Conservation (phyloP, 805 yeast genomes). For the Schwanniomyces occidentalis region DNA sequence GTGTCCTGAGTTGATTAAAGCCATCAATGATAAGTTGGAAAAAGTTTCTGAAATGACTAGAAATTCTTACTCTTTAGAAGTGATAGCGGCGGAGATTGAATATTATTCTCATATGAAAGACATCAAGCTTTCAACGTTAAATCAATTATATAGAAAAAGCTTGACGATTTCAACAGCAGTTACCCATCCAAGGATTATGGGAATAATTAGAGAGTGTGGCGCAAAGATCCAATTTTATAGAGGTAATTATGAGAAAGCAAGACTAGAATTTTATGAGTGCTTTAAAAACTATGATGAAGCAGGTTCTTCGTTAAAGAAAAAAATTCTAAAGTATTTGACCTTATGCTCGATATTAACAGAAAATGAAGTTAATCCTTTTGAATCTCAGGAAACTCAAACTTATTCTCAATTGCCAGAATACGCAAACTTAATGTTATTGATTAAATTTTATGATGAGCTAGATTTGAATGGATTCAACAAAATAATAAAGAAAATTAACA, state of each 20-base stretch:
- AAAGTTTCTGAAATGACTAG: slow-evolving; percentile 44
- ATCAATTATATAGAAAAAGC: slow-evolving; percentile 48
- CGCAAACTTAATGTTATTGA: slow-evolving; percentile 25
- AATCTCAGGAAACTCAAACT: slow-evolving; percentile 67
- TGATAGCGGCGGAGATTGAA: slow-evolving; percentile 66
- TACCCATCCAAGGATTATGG: slow-evolving; percentile 74
- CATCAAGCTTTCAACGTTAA: slow-evolving; percentile 36
- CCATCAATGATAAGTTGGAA: slow-evolving; percentile 39
- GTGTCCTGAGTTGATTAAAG: slow-evolving; percentile 34
- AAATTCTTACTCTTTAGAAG: slow-evolving; percentile 55
- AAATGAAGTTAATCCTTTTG: slow-evolving; percentile 68
- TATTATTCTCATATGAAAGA: slow-evolving; percentile 43
- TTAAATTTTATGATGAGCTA: slow-evolving; percentile 30
- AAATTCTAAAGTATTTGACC: slow-evolving; percentile 60
- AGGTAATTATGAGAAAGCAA: slow-evolving; percentile 58
- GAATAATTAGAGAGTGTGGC: slow-evolving; percentile 74
- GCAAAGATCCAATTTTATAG: slow-evolving; percentile 66
- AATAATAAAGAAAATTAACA: slow-evolving; percentile 16
- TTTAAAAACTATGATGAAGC: slow-evolving; percentile 47
- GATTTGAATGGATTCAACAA: slow-evolving; percentile 21
- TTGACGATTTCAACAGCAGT: slow-evolving; percentile 54
- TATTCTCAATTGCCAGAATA: slow-evolving; percentile 37
- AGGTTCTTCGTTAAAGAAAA: slow-evolving; percentile 48
- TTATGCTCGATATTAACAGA: slow-evolving; percentile 63
- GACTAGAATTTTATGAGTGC: slow-evolving; percentile 59